Base-by-base conservation (phyloP, 192 early-diverging fungal genomes). In the Fimicolochytrium jonesii region DNA sequence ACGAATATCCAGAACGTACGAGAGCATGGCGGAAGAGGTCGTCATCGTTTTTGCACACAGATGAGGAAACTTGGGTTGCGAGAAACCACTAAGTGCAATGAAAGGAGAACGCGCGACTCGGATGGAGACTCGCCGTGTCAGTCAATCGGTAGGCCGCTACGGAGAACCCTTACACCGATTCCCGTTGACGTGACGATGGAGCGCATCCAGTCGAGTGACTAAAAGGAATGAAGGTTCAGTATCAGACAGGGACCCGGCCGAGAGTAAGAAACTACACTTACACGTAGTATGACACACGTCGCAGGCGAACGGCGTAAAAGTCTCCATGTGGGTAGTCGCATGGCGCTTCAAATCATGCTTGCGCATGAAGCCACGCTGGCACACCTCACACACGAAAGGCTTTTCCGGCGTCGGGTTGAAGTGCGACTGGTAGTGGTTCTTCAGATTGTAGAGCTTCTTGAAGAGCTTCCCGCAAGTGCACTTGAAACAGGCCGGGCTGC, bases 321-420 rank as follows among this genome's bases (percentile, higher is more conserved):
- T 43, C 18, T 57, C 56, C 17, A 56, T 18, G 59, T 72, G 74
- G 32, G 64, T 76, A 25, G 63, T 65, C 4, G 63, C 47, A 52
- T 76, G 74, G 9, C 74, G 60, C 39, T 76, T 76, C 25, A 76
- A 46, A 52, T 76, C 74, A 37, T 76, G 74, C 45, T 71, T 68
- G 20, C 74, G 31, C 62, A 67, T 69, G 55, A 76, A 74, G 36
- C 62, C 62, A 26, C 62, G 56, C 53, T 60, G 36, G 36, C 70
- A 72, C 3, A 57, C 56, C 11, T 59, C 64, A 33, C 70, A 72
- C 5, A 59, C 54, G 56, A 56, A 61, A 6, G 66, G 60, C 25
- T 42, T 61, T 1, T 46, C 53, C 18, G 26, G 28, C 20, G 23
- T 23, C 44, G 23, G 30, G 53, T 72, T 65, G 33, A 53, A 36